Evolutionary conservation across 257 asterid species (phyloP).

Genomic region (Solanum chaucha): DNA sequence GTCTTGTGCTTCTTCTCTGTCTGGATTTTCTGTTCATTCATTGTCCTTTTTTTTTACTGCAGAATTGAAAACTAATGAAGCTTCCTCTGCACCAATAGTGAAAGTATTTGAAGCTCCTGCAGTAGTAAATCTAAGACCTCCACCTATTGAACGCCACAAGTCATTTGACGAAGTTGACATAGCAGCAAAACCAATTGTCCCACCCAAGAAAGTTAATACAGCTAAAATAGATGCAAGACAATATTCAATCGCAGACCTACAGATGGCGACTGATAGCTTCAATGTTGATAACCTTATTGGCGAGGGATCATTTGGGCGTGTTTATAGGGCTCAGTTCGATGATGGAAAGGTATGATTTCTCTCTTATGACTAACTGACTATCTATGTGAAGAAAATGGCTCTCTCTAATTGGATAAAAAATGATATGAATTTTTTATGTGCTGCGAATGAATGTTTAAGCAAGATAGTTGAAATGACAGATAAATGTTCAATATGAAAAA

Average conservation of each 20-base stretch:
- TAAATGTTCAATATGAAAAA: not conserved
- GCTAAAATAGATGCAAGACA: constrained; percentile 52
- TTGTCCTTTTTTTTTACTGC: not conserved
- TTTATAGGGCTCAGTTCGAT: constrained; percentile 68
- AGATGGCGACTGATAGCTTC: constrained; percentile 92
- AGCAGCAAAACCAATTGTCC: constrained; percentile 47
- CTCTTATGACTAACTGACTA: not conserved
- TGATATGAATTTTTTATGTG: not conserved
- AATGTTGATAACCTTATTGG: constrained; percentile 67
- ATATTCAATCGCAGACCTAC: constrained; percentile 79
- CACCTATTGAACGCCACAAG: constrained; percentile 65
- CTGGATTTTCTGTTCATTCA: not conserved
- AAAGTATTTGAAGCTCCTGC: constrained; percentile 58
- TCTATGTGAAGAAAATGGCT: not conserved
- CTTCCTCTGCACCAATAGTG: constrained; percentile 29
- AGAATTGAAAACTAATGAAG: constrained; percentile 56
- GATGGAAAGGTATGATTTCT: constrained; percentile 59
- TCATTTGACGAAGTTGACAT: constrained; percentile 74
- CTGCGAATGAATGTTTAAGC: not conserved
- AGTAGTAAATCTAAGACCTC: constrained; percentile 61
- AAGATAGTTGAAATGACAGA: not conserved
- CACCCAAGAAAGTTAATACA: constrained; percentile 47
- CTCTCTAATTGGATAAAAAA: not conserved
- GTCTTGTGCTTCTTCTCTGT: not conserved
- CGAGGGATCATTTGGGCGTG: constrained; percentile 86